Percentiles rank a stretch among this genome's conserved stretches.
phyloP scores from a whole-genome alignment of 75 land plant species.

The Pinus albicaulis region DNA sequence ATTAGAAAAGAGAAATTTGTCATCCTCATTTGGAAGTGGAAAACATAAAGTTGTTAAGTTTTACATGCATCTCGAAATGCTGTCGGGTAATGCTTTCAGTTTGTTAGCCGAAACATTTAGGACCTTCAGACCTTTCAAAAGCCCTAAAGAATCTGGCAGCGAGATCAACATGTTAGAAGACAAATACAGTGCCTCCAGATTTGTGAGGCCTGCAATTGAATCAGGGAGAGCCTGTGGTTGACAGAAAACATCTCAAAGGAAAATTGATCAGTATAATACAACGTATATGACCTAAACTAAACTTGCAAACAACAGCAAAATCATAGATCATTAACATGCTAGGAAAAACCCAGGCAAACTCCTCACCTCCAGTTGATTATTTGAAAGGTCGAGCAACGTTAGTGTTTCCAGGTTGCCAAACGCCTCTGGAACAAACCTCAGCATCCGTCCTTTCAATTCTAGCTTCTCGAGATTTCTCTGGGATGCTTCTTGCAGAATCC shows the following conservation, averaged over 20 bases:
- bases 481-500: conserved; percentile 29
- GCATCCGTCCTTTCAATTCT: conserved; percentile 41
- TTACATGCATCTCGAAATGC: conserved; percentile 87
- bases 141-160: conserved; percentile 91
- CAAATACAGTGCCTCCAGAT: conserved; percentile 59
- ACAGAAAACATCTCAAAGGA: too few species aligned
- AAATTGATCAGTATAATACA: too few species aligned
- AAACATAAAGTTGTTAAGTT: neutral
- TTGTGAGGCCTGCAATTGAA: conserved; percentile 67
- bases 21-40: neutral
- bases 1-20: neutral
- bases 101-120: conserved; percentile 72
- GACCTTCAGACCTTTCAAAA: conserved; percentile 60
- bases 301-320: conserved; percentile 2
- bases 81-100: conserved; percentile 65
- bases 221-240: conserved; percentile 69
- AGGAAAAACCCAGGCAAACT: neutral
- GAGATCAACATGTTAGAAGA: conserved; percentile 49
- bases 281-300: neutral
- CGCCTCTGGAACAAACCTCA: conserved; percentile 69
- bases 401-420: conserved; percentile 57
- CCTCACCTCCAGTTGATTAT: conserved; percentile 69
- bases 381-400: conserved; percentile 50
- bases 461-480: conserved; percentile 41
- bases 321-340: neutral